phyloP scores from a whole-genome alignment of 805 yeast genomes.

The Starmerella floricola region DNA sequence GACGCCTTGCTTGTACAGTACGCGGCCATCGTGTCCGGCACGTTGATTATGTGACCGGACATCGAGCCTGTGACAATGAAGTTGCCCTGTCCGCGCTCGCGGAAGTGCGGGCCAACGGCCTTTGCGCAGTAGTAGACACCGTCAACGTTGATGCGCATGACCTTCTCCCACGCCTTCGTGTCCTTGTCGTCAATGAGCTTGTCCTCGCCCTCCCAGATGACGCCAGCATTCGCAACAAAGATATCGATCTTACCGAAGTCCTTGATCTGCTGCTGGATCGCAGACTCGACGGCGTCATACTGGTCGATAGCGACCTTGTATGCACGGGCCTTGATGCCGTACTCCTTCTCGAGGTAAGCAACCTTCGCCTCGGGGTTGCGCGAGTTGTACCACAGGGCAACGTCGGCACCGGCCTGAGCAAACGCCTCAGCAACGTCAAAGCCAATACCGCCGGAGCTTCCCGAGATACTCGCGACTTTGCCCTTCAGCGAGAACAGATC shows the following conservation, averaged over 20 bases:
- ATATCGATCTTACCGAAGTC: slow-evolving; percentile 77
- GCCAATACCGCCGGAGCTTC: slow-evolving; percentile 81
- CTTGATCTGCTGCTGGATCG: slow-evolving; percentile 39
- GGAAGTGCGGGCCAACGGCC: slow-evolving; percentile 60
- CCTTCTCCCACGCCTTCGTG: slow-evolving; percentile 54
- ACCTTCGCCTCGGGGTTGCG: slow-evolving; percentile 53
- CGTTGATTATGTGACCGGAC: slow-evolving; percentile 78
- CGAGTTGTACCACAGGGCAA: slow-evolving; percentile 57
- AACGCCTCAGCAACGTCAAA: slow-evolving; percentile 69
- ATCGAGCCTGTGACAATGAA: slow-evolving; percentile 77
- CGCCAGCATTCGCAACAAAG: slow-evolving; percentile 85
- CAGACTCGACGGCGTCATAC: slow-evolving; percentile 38
- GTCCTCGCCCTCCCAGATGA: slow-evolving; percentile 66
- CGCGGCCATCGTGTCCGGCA: slow-evolving; percentile 76
- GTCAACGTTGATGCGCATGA: slow-evolving; percentile 63
- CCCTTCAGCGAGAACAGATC: slow-evolving; percentile 35
- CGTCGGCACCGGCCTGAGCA: slow-evolving; percentile 80
- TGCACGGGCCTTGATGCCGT: slow-evolving; percentile 52
- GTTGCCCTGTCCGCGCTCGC: slow-evolving; percentile 65
- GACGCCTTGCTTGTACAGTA: slow-evolving; percentile 84
- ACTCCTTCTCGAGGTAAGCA: slow-evolving; percentile 39
- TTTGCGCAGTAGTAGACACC: slow-evolving; percentile 76
- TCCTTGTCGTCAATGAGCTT: slow-evolving; percentile 39
- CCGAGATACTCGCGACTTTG: slow-evolving; percentile 72
- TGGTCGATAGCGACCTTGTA: slow-evolving; percentile 49